Evolutionary conservation across 1,284 basidiomycete genomes (phyloP), one percentile per base, ranked within the genome.

Genomic region (Boletus semigastroideus): DNA sequence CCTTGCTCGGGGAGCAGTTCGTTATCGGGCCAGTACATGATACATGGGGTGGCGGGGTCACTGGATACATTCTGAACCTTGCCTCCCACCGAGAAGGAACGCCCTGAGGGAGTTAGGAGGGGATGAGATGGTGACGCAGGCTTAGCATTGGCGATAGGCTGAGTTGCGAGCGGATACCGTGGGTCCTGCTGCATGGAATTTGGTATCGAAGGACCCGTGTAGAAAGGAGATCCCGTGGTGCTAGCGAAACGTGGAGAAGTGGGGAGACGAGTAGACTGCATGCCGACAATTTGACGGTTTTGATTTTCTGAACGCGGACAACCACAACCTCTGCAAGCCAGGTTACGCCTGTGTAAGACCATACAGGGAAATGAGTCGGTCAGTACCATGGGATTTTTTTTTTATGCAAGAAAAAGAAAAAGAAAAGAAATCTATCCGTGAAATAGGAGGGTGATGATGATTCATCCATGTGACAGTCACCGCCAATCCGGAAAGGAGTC

Each of bases 21-120:
- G 58, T 92, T 92, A 67, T 90, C 88, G 7, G 90, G 89, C 90
- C 89, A 92, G 63, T 86, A 91, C 82, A 92, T 84, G 70, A 90
- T 77, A 59, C 88, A 89, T 2, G 89, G 86, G 34, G 72, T 60
- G 40, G 83, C 65, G 12, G 87, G 86, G 62, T 92, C 86, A 36
- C 60, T 72, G 17, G 87, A 90, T 53, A 92, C 69, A 62, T 91
- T 90, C 60, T 85, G 86, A 13, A 91, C 87, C 55, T 80, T 80
- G 10, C 89, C 89, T 48, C 87, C 87, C 25, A 79, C 68, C 40
- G 85, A 82, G 56, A 92, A 84, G 8, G 82, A 79, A 16, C 84
- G 79, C 1, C 89, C 89, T 16, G 86, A 89, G 4, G 89, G 90
- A 4, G 90, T 91, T 53, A 92, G 78, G 42, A 88, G 74, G 19